Base-by-base conservation (phyloP, 228 moss, liverwort and hornwort species). In the Sphagnum fallax region DNA sequence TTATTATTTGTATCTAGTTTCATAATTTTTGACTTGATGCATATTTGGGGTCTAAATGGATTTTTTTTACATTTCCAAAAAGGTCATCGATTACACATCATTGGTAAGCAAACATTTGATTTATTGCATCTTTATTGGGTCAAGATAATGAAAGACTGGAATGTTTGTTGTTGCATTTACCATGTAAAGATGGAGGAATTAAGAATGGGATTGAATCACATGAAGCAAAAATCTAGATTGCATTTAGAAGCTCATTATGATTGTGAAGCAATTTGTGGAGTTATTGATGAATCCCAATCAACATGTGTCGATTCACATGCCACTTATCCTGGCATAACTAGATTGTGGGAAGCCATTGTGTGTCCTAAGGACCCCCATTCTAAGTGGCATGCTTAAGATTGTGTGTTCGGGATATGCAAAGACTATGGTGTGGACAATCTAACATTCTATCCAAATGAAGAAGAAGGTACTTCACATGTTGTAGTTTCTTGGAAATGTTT, bases 21-120 rank as follows among this genome's bases (percentile, higher is more conserved):
- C 32, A 32, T 32, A 32, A 32, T 32, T 32, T 32, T 0, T 32
- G 32, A 32, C 32, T 32, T 32, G 32, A 32, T 32, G 1, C 32
- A 32, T 1, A 32, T 32, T 32, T 32, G 32, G 32, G 32, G 32
- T 32, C 32, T 1, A 32, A 1, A 32, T 32, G 32, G 32, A 1
- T 32, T 32, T 32, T 32, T 32, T 32, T 32, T 32, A 1, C 1
- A 1, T 32, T 32, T 32, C 32, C 1, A 32, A 1, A 0, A 1
- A 32, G 32, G 0, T 32, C 32, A 32, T 32, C 1, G 1, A 32
- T 32, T 1, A 32, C 32, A 32, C 32, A 32, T 32, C 32, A 51
- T 62, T 13, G n/a, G 18, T 14, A 66, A 51, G 67, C 32, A 4
- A 5, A 13, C 67, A 6, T 73, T 73, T 67, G 51, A 67, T 47